A percentile compares a stretch with the other conserved stretches of the same genome.
Conservation (phyloP, 257 asterid species). For the Euphrasia confusa region DNA sequence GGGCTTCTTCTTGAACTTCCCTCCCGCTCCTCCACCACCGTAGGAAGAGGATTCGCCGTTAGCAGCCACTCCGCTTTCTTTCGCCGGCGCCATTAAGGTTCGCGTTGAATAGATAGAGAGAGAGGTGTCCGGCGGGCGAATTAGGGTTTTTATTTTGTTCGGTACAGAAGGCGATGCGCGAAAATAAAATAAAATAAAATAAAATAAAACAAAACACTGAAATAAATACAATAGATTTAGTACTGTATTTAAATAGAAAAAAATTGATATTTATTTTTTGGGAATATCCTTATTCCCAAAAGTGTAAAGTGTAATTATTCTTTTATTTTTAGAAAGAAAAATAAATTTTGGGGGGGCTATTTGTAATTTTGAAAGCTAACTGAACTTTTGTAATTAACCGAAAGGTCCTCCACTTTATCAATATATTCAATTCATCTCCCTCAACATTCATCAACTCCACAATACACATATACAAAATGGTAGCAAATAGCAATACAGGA, state of each 20-base stretch:
- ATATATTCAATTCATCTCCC: conserved; percentile 3
- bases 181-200: no score
- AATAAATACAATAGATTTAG: no score
- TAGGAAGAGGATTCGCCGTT: conserved; percentile 33
- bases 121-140: conserved; percentile 16
- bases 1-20: conserved; percentile 65
- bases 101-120: conserved; percentile 22
- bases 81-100: conserved; percentile 58
- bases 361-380: no score
- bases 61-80: conserved; percentile 48
- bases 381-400: not conserved
- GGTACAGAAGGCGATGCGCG: conserved; percentile 2
- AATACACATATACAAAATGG: not conserved
- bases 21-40: conserved; percentile 74
- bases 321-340: no score
- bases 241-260: no score
- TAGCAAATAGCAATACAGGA: not conserved
- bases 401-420: not conserved
- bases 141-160: conserved; percentile 43
- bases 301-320: no score
- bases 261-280: no score
- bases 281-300: no score
- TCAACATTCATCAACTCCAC: not conserved
- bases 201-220: not conserved
- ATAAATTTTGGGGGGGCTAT: no score